A percentile compares a stretch with the other conserved stretches of the same genome.
phyloP scores from a whole-genome alignment of 2,329 filamentous ascomycete genomes.

The Aspergillus sojae region DNA sequence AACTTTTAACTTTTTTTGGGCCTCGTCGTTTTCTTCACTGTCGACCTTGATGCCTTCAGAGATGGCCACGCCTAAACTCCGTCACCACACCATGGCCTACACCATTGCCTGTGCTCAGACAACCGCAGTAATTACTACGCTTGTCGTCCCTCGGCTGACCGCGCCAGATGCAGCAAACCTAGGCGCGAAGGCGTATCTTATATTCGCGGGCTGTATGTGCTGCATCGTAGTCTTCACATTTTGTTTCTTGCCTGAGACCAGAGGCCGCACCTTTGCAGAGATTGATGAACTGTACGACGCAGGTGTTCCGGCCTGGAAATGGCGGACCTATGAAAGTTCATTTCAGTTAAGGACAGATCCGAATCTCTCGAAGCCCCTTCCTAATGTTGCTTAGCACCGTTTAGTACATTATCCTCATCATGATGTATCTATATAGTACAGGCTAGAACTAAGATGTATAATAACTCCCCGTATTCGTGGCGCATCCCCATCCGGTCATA shows the following conservation, averaged over 20 bases:
- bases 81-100: conserved; percentile 42
- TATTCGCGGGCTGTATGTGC: conserved; percentile 38
- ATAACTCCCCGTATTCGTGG: neutral
- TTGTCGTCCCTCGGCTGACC: conserved; percentile 40
- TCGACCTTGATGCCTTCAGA: conserved; percentile 39
- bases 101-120: conserved; percentile 39
- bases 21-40: conserved; percentile 40
- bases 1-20: conserved; percentile 44
- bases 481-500: neutral
- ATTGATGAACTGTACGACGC: conserved; percentile 40
- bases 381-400: neutral
- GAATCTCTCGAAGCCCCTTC: neutral
- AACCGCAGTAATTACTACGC: conserved; percentile 44
- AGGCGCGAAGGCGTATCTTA: conserved; percentile 37
- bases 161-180: conserved; percentile 36
- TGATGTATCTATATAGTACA: neutral
- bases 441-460: neutral
- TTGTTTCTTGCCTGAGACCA: conserved; percentile 35
- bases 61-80: conserved; percentile 40
- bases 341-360: neutral
- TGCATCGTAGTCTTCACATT: conserved; percentile 32
- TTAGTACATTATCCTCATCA: neutral
- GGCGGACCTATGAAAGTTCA: conserved; percentile 32
- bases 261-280: conserved; percentile 34
- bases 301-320: conserved; percentile 35